A percentile compares a stretch with the other conserved stretches of the same genome.
Evolutionary conservation across 139 green algal species (phyloP).

Genomic region (Coelastrella sp.): DNA sequence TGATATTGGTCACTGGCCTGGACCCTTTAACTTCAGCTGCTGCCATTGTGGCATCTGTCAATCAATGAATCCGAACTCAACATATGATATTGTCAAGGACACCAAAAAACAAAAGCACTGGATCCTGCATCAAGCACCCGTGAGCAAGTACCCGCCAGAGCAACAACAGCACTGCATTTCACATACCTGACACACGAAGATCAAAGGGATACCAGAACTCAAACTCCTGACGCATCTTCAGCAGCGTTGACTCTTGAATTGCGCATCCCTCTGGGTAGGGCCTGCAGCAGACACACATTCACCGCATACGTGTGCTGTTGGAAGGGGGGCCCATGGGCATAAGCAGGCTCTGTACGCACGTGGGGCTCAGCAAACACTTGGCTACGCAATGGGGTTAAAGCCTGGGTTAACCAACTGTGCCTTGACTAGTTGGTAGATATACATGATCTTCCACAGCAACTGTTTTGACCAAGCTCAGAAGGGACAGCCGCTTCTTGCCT

Average conservation of each 20-base stretch:
- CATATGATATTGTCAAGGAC: neutral
- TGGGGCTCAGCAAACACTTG: no score
- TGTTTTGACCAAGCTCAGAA: no score
- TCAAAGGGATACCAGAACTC: conserved; percentile 99
- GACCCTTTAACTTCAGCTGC: no score
- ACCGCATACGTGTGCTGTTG: neutral
- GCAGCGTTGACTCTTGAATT: conserved; percentile 73
- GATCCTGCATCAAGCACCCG: neutral
- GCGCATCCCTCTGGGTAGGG: conserved; percentile 63
- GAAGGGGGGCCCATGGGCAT: neutral
- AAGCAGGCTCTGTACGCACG: neutral
- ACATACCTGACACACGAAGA: conserved; percentile 79
- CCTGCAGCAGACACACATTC: conserved; percentile 26
- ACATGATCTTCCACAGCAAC: no score
- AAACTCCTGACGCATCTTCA: conserved; percentile 89
- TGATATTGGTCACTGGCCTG: no score
- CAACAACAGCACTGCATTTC: neutral
- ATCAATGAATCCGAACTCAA: neutral
- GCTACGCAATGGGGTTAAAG: no score
- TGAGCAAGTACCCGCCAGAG: neutral
- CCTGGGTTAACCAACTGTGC: no score
- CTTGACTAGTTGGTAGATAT: no score
- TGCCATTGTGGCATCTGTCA: neutral
- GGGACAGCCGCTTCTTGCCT: no score
- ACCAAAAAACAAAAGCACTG: neutral